Base-by-base conservation (phyloP, 1,284 basidiomycete species). In the Rhizoctonia solani region DNA sequence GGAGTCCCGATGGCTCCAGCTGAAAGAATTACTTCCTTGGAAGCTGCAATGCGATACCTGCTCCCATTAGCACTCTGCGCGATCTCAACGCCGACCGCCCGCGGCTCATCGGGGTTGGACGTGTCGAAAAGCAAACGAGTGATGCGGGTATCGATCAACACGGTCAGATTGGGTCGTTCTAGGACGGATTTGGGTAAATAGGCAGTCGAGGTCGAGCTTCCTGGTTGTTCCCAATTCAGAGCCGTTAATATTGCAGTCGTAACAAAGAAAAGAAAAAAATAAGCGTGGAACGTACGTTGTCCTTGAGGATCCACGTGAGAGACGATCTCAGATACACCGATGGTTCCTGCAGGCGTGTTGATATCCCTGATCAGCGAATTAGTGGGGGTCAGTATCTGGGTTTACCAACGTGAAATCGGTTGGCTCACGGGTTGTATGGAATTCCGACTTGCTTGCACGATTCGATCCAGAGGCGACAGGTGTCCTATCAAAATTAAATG, bases 171-270 rank as follows among this genome's bases (percentile, higher is more conserved):
- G 1, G 75, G 73, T 11, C 81, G 73, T 0, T 53, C 58, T 23
- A 78, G 72, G 13, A 81, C 76, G 6, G 73, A 71, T 0, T 70
- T 66, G 1, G 73, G 73, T 8, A 82, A 74, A 54, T 82, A 83
- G 3, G 79, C 76, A 4, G 76, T 75, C 0, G 80, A 78, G 0
- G 77, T 71, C 4, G 81, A 81, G 65, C 77, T 75, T 27, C 77
- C 75, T 77, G n/a, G n/a, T n/a, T n/a, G n/a, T n/a, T n/a, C n/a
- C n/a, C n/a, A n/a, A 42, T 39, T 52, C 13, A 47, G 44, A 19
- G 44, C 21, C 3, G 59, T 1, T 42, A 3, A 53, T 11, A 19
- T 34, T 25, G 30, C 54, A 39, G n/a, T 49, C 44, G 27, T 19
- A 4, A 3, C 8, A 14, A 21, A 4, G 23, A 21, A 25, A 27